Evolutionary conservation across 129 eudicot species (phyloP), one percentile per base, ranked within the genome.

Genomic region (Centella asiatica): DNA sequence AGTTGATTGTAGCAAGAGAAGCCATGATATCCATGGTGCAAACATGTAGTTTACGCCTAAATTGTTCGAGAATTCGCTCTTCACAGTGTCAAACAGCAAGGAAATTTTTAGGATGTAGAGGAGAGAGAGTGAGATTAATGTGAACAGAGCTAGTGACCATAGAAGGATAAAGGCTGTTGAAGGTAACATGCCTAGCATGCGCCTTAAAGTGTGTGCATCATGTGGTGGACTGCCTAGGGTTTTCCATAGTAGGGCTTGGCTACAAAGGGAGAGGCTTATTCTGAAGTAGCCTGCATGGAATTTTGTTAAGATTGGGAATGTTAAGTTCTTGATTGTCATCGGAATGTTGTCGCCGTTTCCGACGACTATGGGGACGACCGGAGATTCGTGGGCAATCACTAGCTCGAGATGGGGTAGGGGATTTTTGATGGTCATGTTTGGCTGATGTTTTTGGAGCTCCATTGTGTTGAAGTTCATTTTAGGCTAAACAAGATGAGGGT

Each of bases 11-110:
- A 83, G 90, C 15, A 83, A 34, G 20, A 83, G 58, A n/a, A 83
- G 80, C 74, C 78, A 77, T 0, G 90, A 80, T 0, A 83, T 61
- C 83, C 86, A 86, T 0, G 95, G 95, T 3, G 89, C 89, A 25
- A 74, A 86, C 19, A 86, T 67, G 72, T 86, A 86, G 67, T 86
- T 86, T 4, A 82, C 95, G 18, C 89, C 89, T 0, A 86, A 76
- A 29, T 82, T 78, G 79, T 86, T 79, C 57, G 68, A 50, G 69
- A 67, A 86, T 73, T 86, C 95, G 4, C 57, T 63, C 62, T 86
- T 82, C 25, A 86, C 83, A 73, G 64, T 65, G 36, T 69, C 70
- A 26, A 79, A 82, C 44, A 44, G 75, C 36, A 69, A 69, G 26
- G 72, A 33, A 66, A 86, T 82, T 42, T 76, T 67, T 6, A 86